phyloP scores from a whole-genome alignment of 1,284 basidiomycete species.

The Sporisorium exsertum region DNA sequence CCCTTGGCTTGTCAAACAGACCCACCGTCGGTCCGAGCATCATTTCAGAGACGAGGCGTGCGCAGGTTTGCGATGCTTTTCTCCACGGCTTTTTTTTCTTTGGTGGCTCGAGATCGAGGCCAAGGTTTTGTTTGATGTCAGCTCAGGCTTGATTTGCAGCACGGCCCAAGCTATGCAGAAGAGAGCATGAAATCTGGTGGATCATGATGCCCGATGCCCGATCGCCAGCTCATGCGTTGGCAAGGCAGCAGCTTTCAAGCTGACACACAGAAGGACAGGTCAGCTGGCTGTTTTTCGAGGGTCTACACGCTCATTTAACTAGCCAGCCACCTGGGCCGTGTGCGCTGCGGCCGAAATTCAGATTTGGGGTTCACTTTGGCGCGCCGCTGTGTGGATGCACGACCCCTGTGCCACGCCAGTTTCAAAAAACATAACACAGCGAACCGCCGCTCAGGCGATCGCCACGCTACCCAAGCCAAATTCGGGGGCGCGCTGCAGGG shows the following conservation, averaged over 20 bases:
- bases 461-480: slow-evolving; percentile 15
- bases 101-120: background rate
- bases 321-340: background rate
- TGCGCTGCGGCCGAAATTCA: background rate
- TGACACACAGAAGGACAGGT: background rate
- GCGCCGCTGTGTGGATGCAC: slow-evolving; percentile 3
- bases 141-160: background rate
- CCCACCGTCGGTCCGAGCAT: background rate
- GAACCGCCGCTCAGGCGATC: slow-evolving; percentile 14
- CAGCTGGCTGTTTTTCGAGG: background rate
- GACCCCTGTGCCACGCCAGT: slow-evolving; percentile 18
- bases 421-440: slow-evolving; percentile 10
- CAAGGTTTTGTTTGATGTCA: background rate
- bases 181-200: background rate
- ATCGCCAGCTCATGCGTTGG: background rate
- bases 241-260: background rate
- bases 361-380: no score
- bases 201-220: slow-evolving; percentile 1
- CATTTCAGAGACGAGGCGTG: background rate
- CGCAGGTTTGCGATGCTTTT: background rate
- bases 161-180: background rate
- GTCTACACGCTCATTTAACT: background rate
- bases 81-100: background rate
- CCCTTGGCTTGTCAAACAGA: background rate
- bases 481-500: background rate